Evolutionary conservation across 768 basidiomycete species (phyloP).

Genomic region (Tulasnella sp.): DNA sequence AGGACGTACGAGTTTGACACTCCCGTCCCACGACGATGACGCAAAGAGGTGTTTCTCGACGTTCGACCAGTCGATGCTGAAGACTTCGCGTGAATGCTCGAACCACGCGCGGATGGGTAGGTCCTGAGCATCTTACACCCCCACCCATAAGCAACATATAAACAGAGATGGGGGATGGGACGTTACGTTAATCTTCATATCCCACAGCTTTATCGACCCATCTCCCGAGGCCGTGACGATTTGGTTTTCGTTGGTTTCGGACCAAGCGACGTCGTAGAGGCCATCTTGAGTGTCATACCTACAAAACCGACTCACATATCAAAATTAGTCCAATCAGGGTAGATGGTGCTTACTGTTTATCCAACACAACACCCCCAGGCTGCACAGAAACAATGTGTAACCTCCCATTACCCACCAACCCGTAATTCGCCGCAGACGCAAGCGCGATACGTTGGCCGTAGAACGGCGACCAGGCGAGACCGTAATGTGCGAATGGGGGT

Average conservation of each 20-base stretch:
- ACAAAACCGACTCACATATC: conserved; percentile 20
- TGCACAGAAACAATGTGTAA: conserved; percentile 49
- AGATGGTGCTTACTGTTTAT: not conserved
- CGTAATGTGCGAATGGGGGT: conserved; percentile 74
- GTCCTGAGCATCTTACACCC: conserved; percentile 47
- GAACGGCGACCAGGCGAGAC: conserved; percentile 77
- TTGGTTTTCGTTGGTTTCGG: conserved; percentile 89
- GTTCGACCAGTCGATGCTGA: conserved; percentile 93
- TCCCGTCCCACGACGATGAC: conserved; percentile 87
- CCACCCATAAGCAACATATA: not conserved
- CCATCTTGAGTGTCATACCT: conserved; percentile 88
- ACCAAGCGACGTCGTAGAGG: conserved; percentile 87
- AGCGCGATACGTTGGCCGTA: conserved; percentile 60
- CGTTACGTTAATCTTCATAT: conserved; percentile 68
- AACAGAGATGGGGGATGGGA: not conserved
- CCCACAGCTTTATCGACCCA: conserved; percentile 84
- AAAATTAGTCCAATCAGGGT: not conserved
- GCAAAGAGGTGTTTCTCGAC: conserved; percentile 76
- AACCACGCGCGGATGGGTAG: conserved; percentile 86
- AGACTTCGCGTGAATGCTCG: conserved; percentile 87
- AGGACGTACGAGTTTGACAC: conserved; percentile 64
- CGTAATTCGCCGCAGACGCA: conserved; percentile 84
- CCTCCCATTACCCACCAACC: conserved; percentile 91
- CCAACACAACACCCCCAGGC: not conserved
- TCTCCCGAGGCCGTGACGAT: conserved; percentile 81